phyloP scores from a whole-genome alignment of 2,329 filamentous ascomycete species.

The Hypoxylon sp. region DNA sequence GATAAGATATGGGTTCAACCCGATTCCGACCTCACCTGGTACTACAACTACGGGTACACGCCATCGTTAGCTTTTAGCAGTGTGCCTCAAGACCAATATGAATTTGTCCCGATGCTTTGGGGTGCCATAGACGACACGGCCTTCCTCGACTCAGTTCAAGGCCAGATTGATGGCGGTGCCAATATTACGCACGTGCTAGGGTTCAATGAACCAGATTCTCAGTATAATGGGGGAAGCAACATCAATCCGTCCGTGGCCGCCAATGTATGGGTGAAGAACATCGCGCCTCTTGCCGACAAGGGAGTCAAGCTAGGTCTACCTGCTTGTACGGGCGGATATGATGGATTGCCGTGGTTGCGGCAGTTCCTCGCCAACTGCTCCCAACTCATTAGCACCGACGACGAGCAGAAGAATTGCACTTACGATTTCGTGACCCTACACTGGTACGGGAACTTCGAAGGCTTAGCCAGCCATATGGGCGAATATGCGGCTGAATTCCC shows the following conservation, averaged over 20 bases:
- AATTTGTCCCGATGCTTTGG: slow-evolving; percentile 88
- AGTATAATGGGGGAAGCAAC: slow-evolving; percentile 73
- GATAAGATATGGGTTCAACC: slow-evolving; percentile 71
- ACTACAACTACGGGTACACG: slow-evolving; percentile 79
- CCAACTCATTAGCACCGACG: slow-evolving; percentile 62
- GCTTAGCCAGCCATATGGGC: slow-evolving; percentile 74
- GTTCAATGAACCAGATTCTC: slow-evolving; percentile 82
- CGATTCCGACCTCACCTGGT: slow-evolving; percentile 77
- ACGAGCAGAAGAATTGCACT: slow-evolving; percentile 64
- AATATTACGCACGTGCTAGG: slow-evolving; percentile 76
- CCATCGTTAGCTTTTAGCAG: slow-evolving; percentile 66
- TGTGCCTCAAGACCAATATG: slow-evolving; percentile 66
- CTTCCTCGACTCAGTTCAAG: slow-evolving; percentile 71
- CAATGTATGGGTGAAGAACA: slow-evolving; percentile 74
- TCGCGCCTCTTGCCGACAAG: slow-evolving; percentile 73
- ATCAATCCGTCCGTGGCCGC: slow-evolving; percentile 72
- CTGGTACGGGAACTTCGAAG: slow-evolving; percentile 77
- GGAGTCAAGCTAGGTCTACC: slow-evolving; percentile 78
- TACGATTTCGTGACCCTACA: slow-evolving; percentile 74
- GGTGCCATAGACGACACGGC: slow-evolving; percentile 68
- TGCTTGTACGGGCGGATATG: slow-evolving; percentile 71
- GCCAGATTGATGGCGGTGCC: slow-evolving; percentile 62
- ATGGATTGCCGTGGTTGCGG: slow-evolving; percentile 73
- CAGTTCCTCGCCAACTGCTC: slow-evolving; percentile 75
- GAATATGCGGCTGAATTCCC: slow-evolving; percentile 68